phyloP scores from a whole-genome alignment of 768 basidiomycete species.

The Boletus fagicola region DNA sequence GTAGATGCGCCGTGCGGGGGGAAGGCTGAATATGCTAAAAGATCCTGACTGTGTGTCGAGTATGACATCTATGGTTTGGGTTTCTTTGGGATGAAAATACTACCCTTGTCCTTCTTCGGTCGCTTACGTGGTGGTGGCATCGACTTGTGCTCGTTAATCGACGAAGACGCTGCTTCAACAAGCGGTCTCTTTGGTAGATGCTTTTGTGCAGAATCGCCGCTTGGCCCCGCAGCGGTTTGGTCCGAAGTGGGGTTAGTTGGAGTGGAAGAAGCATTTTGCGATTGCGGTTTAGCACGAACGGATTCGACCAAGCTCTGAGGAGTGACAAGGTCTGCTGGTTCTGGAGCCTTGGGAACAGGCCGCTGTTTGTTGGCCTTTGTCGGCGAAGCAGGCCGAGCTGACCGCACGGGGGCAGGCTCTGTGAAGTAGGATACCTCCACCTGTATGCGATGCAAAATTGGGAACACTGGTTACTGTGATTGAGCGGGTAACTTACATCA shows the following conservation, averaged over 20 bases:
- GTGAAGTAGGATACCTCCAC: conserved; percentile 42
- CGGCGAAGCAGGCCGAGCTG: conserved; percentile 21
- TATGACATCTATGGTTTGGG: conserved; percentile 28
- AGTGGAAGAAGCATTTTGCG: conserved; percentile 9
- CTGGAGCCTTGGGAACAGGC: conserved; percentile 10
- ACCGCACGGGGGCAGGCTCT: conserved; percentile 18
- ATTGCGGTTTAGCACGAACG: conserved; percentile 24
- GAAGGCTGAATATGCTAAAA: neutral
- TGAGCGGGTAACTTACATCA: conserved; percentile 44
- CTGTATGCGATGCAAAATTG: conserved; percentile 13
- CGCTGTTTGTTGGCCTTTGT: conserved; percentile 25
- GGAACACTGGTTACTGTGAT: neutral
- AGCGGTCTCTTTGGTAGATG: conserved; percentile 23
- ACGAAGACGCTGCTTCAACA: conserved; percentile 17
- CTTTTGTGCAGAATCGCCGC: conserved; percentile 10
- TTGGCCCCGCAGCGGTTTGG: conserved; percentile 1
- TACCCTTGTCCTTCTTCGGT: conserved; percentile 34
- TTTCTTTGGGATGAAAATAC: conserved; percentile 66
- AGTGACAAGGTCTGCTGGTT: conserved; percentile 38
- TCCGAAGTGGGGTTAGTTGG: neutral
- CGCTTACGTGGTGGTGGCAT: conserved; percentile 33
- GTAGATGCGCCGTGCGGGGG: neutral
- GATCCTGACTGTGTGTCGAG: neutral
- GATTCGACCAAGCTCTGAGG: conserved; percentile 37
- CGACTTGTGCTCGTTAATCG: conserved; percentile 21